Percentiles rank a stretch among this genome's conserved stretches.
Evolutionary conservation across 495 filamentous ascomycete genomes (phyloP).

Genomic region (Letharia lupina): DNA sequence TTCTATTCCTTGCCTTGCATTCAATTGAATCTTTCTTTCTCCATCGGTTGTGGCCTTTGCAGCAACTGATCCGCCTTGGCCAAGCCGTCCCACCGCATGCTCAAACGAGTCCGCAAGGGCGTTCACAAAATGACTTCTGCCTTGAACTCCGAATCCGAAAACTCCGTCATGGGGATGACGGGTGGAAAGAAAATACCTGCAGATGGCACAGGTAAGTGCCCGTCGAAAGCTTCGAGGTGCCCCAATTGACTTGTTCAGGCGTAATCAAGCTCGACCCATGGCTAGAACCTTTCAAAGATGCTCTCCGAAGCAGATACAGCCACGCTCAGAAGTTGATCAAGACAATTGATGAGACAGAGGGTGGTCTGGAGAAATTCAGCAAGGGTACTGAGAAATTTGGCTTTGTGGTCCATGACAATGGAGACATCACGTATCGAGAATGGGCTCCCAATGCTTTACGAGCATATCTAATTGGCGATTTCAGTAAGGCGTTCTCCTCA

Average conservation of each 20-base stretch:
- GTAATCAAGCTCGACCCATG: slow-evolving; percentile 83
- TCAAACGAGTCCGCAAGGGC: background rate
- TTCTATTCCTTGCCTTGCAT: background rate
- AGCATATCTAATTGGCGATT: slow-evolving; percentile 89
- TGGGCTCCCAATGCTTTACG: slow-evolving; percentile 86
- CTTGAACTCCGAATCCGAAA: slow-evolving; percentile 23
- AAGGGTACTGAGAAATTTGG: slow-evolving; percentile 81
- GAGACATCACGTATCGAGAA: slow-evolving; percentile 85
- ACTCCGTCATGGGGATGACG: slow-evolving; percentile 25
- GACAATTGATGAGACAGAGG: slow-evolving; percentile 72
- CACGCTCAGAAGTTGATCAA: slow-evolving; percentile 86
- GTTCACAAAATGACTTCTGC: slow-evolving; percentile 23
- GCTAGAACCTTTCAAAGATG: slow-evolving; percentile 74
- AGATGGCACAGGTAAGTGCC: slow-evolving; percentile 46
- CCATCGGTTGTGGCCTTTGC: background rate
- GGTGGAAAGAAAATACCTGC: slow-evolving; percentile 29
- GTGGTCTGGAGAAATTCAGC: slow-evolving; percentile 87
- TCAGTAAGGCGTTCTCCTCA: slow-evolving; percentile 55
- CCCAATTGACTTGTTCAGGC: slow-evolving; percentile 43
- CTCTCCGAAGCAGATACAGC: slow-evolving; percentile 64
- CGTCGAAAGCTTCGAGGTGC: slow-evolving; percentile 1
- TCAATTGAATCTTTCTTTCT: background rate
- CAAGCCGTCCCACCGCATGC: background rate
- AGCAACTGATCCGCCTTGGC: background rate
- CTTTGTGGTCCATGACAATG: slow-evolving; percentile 66